Evolutionary conservation across 768 basidiomycete species (phyloP).

Genomic region (Pisolithus tinctorius): DNA sequence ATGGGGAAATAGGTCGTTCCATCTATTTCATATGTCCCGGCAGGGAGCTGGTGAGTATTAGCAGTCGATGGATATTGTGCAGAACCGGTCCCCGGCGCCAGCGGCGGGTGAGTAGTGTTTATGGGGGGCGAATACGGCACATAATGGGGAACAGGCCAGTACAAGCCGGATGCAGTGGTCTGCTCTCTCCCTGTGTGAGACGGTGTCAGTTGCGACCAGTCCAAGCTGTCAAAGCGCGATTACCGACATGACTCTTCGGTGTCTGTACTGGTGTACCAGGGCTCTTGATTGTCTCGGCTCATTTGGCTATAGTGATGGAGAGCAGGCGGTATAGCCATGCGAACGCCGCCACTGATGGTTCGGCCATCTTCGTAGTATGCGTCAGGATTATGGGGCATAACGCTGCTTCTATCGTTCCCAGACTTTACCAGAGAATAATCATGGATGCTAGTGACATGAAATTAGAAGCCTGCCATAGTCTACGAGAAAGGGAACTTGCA

Average conservation of each 20-base stretch:
- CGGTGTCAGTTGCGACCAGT: background rate
- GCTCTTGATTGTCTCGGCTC: slow-evolving; percentile 7
- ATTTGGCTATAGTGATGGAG: slow-evolving; percentile 2
- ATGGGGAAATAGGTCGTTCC: slow-evolving; percentile 26
- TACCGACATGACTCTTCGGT: slow-evolving; percentile 28
- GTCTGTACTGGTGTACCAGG: slow-evolving; percentile 27
- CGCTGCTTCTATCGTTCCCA: slow-evolving; percentile 10
- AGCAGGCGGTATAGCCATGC: slow-evolving; percentile 9
- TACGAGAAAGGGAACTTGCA: slow-evolving; percentile 26
- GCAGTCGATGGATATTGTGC: background rate
- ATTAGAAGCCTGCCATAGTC: background rate
- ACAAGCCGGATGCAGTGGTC: background rate
- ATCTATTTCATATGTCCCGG: slow-evolving; percentile 17
- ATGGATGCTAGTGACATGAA: slow-evolving; percentile 9
- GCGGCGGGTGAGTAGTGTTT: background rate
- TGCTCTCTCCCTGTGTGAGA: slow-evolving; percentile 6
- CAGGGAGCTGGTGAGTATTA: slow-evolving; percentile 6
- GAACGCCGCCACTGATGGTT: slow-evolving; percentile 22
- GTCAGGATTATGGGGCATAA: slow-evolving; percentile 4
- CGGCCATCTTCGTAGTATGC: slow-evolving; percentile 7
- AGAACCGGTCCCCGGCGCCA: background rate
- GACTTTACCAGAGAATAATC: slow-evolving; percentile 21
- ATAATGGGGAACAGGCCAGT: slow-evolving; percentile 13
- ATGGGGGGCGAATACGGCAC: slow-evolving; percentile 9
- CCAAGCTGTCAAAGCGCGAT: background rate